Evolutionary conservation across 257 asterid species (phyloP), one percentile per base, ranked within the genome.

Genomic region (Penstemon eatonii): DNA sequence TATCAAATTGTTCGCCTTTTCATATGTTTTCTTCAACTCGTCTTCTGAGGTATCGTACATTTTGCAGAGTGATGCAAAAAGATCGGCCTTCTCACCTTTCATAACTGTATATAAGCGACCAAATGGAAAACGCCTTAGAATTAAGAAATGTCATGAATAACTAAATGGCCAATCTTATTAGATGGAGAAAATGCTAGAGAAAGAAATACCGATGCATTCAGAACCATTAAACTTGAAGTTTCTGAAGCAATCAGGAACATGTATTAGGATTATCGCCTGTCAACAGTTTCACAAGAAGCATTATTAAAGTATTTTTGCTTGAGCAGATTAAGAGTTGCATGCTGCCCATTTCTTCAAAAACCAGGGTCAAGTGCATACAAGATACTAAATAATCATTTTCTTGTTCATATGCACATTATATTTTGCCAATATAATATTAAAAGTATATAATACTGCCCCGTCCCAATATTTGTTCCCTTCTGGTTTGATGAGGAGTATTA

Each of bases 241-340:
- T 78, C 96, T 85, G 85, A 78, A 80, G 76, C 79, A 73, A 15
- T 79, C 78, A 60, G 97, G 99, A 18, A 88, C 87, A 49, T 93
- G 97, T 65, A 87, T 78, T 19, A 93, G 70, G 66, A 90, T 90
- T 76, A 93, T 80, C 39, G 96, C 97, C 99, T 93, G 96, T 41
- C 51, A 78, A 40, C 38, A 71, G 68, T 58, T 68, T 74, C 7
- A 69, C 3, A 43, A 37, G 50, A 74, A 79, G 59, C 65, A 77
- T 67, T 64, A 76, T 3, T 60, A 54, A 74, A 60, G 7, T 8
- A 25, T 52, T 50, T 50, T 59, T 11, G 33, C 33, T 56, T 43
- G 18, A 53, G 12, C 40, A 25, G 47, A 49, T 39, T 43, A 13
- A 49, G 40, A 56, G 15, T 13, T 43, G 52, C 58, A 60, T 19